Percentiles rank a stretch among this genome's conserved stretches.
phyloP scores from a whole-genome alignment of 306 rosid species.

The Prunus armeniaca region DNA sequence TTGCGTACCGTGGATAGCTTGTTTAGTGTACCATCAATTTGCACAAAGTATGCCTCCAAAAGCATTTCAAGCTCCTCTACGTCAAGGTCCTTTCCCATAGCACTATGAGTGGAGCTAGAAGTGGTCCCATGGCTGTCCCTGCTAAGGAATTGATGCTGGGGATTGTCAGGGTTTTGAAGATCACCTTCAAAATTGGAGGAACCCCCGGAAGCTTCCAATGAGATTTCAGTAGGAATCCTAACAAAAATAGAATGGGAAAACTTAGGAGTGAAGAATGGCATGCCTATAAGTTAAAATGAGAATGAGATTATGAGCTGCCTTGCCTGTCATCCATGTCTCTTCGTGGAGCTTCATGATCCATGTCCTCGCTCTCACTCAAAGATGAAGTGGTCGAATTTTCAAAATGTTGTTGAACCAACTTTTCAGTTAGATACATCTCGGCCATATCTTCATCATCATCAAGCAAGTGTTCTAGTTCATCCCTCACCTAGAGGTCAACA shows the following conservation, averaged over 20 bases:
- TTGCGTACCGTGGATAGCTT: slow-evolving; percentile 64
- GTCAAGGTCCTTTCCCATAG: slow-evolving; percentile 64
- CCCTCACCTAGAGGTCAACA: slow-evolving; percentile 58
- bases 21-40: slow-evolving; percentile 86
- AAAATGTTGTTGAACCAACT: slow-evolving; percentile 55
- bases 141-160: slow-evolving; percentile 34
- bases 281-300: slow-evolving; percentile 1
- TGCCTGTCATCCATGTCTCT: slow-evolving; percentile 53
- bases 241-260: slow-evolving; percentile 6
- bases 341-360: slow-evolving; percentile 39
- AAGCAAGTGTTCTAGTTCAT: slow-evolving; percentile 88
- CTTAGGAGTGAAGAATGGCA: not conserved
- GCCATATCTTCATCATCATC: slow-evolving; percentile 99
- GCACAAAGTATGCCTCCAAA: slow-evolving; percentile 95
- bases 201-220: slow-evolving; percentile 45
- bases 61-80: slow-evolving; percentile 99
- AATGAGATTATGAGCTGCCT: slow-evolving; percentile 25
- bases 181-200: slow-evolving; percentile 35
- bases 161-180: slow-evolving; percentile 30
- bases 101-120: slow-evolving; percentile 61
- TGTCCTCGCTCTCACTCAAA: slow-evolving; percentile 33
- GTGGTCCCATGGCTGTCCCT: slow-evolving; percentile 65
- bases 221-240: slow-evolving; percentile 58
- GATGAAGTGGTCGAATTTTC: slow-evolving; percentile 66
- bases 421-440: slow-evolving; percentile 90